Evolutionary conservation across 2,329 filamentous ascomycete genomes (phyloP), one percentile per base, ranked within the genome.

Genomic region (Fusarium sp.): DNA sequence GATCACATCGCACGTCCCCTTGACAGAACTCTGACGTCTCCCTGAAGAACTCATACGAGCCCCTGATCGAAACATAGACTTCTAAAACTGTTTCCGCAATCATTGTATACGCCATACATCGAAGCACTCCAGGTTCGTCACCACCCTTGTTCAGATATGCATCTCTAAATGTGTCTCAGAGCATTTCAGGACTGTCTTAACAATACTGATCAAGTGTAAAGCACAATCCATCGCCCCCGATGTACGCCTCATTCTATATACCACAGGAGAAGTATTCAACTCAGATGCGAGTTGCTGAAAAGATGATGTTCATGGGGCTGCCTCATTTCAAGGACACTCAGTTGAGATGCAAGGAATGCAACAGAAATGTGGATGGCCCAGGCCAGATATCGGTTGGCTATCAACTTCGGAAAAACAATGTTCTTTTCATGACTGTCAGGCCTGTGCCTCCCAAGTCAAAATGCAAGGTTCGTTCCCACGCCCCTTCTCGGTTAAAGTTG

Each of bases 281-380:
- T 38, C 15, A 25, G 28, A 42, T 33, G 42, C 28, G 18, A 44
- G 52, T 72, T 40, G 69, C 58, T 6, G 59, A 72, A 25, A 64
- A 60, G n/a, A 21, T 72, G n/a, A 60, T 72, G 18, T 69, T 72
- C 23, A 72, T 72, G 59, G 69, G 69, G 16, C 23, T 72, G 5
- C 64, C 69, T 3, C 52, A 57, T 8, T 44, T 60, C 38, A 72
- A 47, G 35, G 40, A 38, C 13, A 50, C 33, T 10, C 56, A 43
- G 30, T 44, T 50, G 21, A 64, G n/a, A 33, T 28, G 43, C 35
- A 70, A 59, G 16, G 42, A 43, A n/a, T 59, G 42, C 32, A 68
- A 56, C 30, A 72, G 63, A 37, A 72, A 59, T 35, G 7, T n/a
- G 3, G n/a, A 37, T 8, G 42, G 32, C 28, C 44, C 49, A 12